Percentiles rank a stretch among this genome's conserved stretches.
Conservation (phyloP, 225 moss, liverwort and hornwort genomes). For the Physcomitrium patens region DNA sequence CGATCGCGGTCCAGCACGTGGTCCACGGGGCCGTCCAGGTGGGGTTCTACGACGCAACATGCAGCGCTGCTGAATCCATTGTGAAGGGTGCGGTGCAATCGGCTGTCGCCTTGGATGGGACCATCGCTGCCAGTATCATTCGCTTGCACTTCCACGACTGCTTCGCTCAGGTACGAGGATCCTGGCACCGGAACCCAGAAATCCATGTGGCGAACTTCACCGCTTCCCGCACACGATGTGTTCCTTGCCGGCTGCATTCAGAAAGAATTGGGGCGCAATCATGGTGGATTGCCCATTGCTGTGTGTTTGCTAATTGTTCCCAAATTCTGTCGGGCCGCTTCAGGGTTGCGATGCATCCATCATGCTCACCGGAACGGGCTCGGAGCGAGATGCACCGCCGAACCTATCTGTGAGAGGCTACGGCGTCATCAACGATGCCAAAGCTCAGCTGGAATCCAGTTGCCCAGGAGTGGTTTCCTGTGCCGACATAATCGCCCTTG, state of each 20-base stretch:
- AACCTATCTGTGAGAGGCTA: constrained; percentile 43
- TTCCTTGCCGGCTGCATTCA: not conserved
- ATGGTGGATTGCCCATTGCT: no score
- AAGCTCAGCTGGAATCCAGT: constrained; percentile 47
- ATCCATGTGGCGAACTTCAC: no score
- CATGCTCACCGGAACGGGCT: constrained; percentile 38
- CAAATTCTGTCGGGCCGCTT: not conserved
- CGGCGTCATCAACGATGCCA: constrained; percentile 41
- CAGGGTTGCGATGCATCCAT: constrained; percentile 58
- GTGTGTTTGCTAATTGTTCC: not conserved
- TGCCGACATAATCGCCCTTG: constrained; percentile 54
- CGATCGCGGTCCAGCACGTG: not conserved
- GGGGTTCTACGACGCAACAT: constrained; percentile 44
- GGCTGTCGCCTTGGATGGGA: constrained; percentile 32
- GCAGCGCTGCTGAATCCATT: constrained; percentile 32
- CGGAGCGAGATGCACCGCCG: constrained; percentile 30
- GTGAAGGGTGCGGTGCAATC: constrained; percentile 38
- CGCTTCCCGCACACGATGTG: not conserved
- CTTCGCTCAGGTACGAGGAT: constrained; percentile 41
- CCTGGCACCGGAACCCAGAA: no score
- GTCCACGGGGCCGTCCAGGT: constrained; percentile 37
- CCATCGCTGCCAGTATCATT: constrained; percentile 50
- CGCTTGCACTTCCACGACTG: constrained; percentile 68
- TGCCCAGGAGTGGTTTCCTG: constrained; percentile 57
- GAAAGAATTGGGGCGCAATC: no score